Evolutionary conservation across 805 yeast genomes (phyloP), one percentile per base, ranked within the genome.

Genomic region (Maudiozyma bulderi): DNA sequence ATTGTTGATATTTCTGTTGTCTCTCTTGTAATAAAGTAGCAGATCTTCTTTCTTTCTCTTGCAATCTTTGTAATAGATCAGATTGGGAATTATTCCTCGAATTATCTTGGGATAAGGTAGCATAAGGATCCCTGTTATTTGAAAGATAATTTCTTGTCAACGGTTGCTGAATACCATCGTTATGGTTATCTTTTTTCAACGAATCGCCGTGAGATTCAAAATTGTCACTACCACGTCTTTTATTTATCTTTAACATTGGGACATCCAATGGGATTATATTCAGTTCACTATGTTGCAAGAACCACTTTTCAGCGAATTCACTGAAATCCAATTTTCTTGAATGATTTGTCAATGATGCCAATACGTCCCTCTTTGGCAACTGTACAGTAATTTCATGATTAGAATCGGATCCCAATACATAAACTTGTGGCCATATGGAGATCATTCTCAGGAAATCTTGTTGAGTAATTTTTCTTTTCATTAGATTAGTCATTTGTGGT

Each of bases 401-500:
- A 5, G 55, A 55, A 43, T 58, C 57, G 13, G 57, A 48, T 40
- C 59, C 59, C 13, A 65, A 14, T 0, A 47, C 37, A 41, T 63
- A 65, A n/a, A 56, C 53, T 13, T 57, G 55, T 6, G 65, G 59
- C 67, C 69, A 63, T 20, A 64, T 45, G 3, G 57, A 51, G 39
- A 58, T n/a, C 60, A 65, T 54, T 45, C 52, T 52, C 30, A 62
- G 50, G 35, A 65, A 57, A 39, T 53, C 53, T 4, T 57, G 57
- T 35, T 59, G 53, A 7, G 61, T 45, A 5, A 65, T 53, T 41
- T 62, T 64, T 29, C 49, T 51, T 32, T 52, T 51, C 54, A 62
- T 49, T 62, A 65, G 58, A 40, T 58, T 62, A 2, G 63, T 55
- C 34, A 63, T 54, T 45, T 62, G 64, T 26, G 67, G 66, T 40